Evolutionary conservation across 805 yeast genomes (phyloP), one percentile per base, ranked within the genome.

Genomic region (Sporopachydermia lactativora): DNA sequence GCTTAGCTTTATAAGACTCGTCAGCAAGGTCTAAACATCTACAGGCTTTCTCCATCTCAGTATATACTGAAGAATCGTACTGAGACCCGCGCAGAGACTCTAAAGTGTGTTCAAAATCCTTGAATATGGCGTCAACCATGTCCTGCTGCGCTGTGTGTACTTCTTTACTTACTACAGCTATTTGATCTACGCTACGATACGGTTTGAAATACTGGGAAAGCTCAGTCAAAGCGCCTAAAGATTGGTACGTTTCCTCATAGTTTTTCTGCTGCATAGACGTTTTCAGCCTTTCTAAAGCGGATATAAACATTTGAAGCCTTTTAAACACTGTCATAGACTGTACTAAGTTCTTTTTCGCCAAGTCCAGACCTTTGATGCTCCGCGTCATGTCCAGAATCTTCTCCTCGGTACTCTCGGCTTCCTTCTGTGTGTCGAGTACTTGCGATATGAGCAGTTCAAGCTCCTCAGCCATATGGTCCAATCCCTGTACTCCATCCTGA

Each of bases 261-360:
- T 71, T 64, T 39, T 70, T 66, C 8, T 61, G 62, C 16, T 65
- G 58, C 1, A 71, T 61, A 39, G 72, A 61, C 4, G 59, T 52
- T 14, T 66, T 66, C 37, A 85, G 65, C 46, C 73, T 73, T 35
- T 75, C 76, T 54, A 76, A 77, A 2, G 94, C 88, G 15, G 74
- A 76, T 4, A 82, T 69, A 39, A 92, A 65, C 83, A 88, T 88
- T 52, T 86, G 94, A 34, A 92, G 64, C 45, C 95, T 70, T 51
- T 89, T 83, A 48, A 89, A 65, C 31, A 86, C 76, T 1, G 94
- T 84, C 82, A 92, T 83, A 6, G 92, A 75, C 18, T 75, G 66
- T 2, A 85, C 88, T 39, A 92, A 63, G 56, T 92, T 92, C 53
- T 73, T 75, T 62, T 92, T 92, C 28, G 88, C 77, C 39, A 72